Conservation (phyloP, 176 grass and related monocot species). For the Otatea glauca region DNA sequence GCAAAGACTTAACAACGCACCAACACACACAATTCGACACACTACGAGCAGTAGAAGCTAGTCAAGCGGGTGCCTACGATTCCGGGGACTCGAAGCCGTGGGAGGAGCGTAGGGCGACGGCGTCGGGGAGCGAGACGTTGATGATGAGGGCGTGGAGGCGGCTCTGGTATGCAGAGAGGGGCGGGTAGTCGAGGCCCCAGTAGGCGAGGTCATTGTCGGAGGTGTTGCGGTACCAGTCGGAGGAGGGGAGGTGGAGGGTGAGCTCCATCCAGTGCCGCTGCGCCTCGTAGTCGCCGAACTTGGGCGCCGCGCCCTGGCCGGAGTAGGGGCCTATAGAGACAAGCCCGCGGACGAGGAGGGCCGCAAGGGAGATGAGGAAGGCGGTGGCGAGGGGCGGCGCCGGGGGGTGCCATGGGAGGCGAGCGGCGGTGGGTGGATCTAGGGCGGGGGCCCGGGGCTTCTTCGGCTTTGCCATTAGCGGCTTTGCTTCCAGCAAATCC, state of each 20-base stretch:
- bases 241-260: conserved; percentile 70
- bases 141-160: conserved; percentile 69
- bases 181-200: conserved; percentile 98
- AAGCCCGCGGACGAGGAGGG: conserved; percentile 74
- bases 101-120: conserved; percentile 71
- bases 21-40: not conserved
- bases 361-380: conserved; percentile 59
- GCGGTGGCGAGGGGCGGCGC: conserved; percentile 48
- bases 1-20: conserved; percentile 19
- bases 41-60: not conserved
- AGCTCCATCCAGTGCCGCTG: conserved; percentile 99
- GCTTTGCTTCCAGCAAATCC: not conserved
- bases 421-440: not conserved
- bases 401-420: conserved; percentile 49
- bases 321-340: conserved; percentile 90
- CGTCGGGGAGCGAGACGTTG: conserved; percentile 73
- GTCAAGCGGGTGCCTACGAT: conserved; percentile 49
- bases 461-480: conserved; percentile 62
- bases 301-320: conserved; percentile 67
- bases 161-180: conserved; percentile 97
- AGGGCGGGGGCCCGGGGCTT: conserved; percentile 6
- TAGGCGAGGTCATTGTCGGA: conserved; percentile 81
- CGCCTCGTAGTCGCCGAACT: conserved; percentile 96
- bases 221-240: conserved; percentile 87
- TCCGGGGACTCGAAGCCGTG: conserved; percentile 75